phyloP scores from a whole-genome alignment of 2,329 filamentous ascomycete species.

The Cladosporium cucumerinum region DNA sequence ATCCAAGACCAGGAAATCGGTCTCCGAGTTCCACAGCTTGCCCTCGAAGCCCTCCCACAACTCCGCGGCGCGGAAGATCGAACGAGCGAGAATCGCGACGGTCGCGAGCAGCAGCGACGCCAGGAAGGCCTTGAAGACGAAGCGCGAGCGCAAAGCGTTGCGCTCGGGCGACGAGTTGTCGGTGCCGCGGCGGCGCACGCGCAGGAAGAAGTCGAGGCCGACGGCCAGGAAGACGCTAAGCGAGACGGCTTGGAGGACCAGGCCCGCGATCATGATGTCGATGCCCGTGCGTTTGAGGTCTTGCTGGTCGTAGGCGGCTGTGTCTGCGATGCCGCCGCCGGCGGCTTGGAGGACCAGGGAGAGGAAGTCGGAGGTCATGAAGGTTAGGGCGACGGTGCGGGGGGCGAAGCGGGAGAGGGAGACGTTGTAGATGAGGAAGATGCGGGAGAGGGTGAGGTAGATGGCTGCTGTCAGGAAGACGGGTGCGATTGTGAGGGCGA shows the following conservation, averaged over 20 bases:
- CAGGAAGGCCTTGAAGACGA: slow-evolving; percentile 55
- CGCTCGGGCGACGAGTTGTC: background rate
- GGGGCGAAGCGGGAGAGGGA: slow-evolving; percentile 26
- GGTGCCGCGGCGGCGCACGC: background rate
- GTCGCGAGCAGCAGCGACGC: slow-evolving; percentile 54
- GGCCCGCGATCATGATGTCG: slow-evolving; percentile 63
- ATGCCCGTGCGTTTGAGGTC: slow-evolving; percentile 42
- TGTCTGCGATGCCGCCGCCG: slow-evolving; percentile 43
- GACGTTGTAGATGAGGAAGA: slow-evolving; percentile 39
- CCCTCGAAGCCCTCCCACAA: slow-evolving; percentile 61
- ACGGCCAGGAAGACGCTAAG: slow-evolving; percentile 52
- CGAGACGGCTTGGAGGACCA: slow-evolving; percentile 59
- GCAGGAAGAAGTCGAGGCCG: slow-evolving; percentile 4
- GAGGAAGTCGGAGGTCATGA: slow-evolving; percentile 55
- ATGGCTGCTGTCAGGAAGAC: slow-evolving; percentile 46
- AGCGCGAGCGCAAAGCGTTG: slow-evolving; percentile 7
- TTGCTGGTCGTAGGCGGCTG: slow-evolving; percentile 35
- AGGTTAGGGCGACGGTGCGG: slow-evolving; percentile 48
- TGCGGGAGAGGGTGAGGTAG: slow-evolving; percentile 44
- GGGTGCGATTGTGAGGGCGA: slow-evolving; percentile 44
- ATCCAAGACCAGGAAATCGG: slow-evolving; percentile 50
- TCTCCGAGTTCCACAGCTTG: slow-evolving; percentile 51
- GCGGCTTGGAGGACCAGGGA: slow-evolving; percentile 55
- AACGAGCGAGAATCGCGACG: slow-evolving; percentile 60
- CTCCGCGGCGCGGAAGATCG: slow-evolving; percentile 63